phyloP scores from a whole-genome alignment of 257 asterid species.

The Avicennia marina region DNA sequence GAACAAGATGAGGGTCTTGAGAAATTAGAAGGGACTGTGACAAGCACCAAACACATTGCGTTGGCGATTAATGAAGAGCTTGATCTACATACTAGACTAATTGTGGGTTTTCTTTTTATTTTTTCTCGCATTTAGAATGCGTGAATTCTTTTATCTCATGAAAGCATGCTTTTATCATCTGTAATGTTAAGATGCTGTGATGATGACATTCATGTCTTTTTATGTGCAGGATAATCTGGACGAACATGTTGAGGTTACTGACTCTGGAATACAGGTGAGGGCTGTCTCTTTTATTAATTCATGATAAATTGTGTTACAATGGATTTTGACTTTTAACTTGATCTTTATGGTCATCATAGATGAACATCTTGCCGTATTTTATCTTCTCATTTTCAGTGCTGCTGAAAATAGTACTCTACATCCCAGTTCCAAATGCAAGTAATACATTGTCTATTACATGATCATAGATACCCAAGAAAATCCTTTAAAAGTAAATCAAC shows the following conservation, averaged over 20 bases:
- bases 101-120: constrained; percentile 50
- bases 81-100: constrained; percentile 77
- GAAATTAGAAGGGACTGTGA: constrained; percentile 76
- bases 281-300: neutral
- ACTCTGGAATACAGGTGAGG: constrained; percentile 67
- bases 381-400: too few relatives aligned
- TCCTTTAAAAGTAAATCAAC: too few relatives aligned
- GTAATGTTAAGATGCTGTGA: neutral
- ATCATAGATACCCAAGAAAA: too few relatives aligned
- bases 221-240: constrained; percentile 68
- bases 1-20: constrained; percentile 97
- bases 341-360: too few relatives aligned
- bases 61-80: constrained; percentile 95
- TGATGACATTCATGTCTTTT: constrained; percentile 6
- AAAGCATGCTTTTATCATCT: neutral
- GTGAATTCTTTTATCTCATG: neutral
- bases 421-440: too few relatives aligned
- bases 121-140: constrained; percentile 1
- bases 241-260: constrained; percentile 76
- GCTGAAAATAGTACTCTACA: too few relatives aligned
- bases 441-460: too few relatives aligned
- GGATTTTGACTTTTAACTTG: too few relatives aligned
- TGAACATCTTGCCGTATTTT: too few relatives aligned
- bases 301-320: too few relatives aligned
- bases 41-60: constrained; percentile 94